These are phyloP conservation scores for Wickerhamomyces sp. DNA, from an alignment of 1,139 yeast genomes.

Conservation along the genomic window DNA sequence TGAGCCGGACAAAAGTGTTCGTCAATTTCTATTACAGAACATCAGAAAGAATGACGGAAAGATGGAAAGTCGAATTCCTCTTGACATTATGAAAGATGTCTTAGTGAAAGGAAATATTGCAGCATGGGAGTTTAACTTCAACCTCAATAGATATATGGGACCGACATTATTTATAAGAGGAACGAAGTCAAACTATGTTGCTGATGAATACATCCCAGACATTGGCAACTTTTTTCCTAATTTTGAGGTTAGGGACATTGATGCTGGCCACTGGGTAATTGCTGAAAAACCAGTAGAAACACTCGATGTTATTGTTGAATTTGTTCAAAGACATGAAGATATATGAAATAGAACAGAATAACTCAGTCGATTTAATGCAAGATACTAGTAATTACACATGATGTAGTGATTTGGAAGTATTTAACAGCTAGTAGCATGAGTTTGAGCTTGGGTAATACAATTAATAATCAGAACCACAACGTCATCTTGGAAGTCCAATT, in stretches of 20 bases:
- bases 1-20: conserved; percentile 56
- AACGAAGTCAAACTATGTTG: conserved; percentile 67
- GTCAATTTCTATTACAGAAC: conserved; percentile 78
- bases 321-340: conserved; percentile 56
- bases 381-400: too few species aligned
- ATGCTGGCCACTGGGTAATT: conserved; percentile 90
- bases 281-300: conserved; percentile 76
- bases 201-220: conserved; percentile 75
- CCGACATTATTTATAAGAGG: conserved; percentile 84
- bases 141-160: conserved; percentile 53
- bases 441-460: too few species aligned
- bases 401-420: too few species aligned
- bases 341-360: conserved; percentile 15
- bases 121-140: conserved; percentile 71
- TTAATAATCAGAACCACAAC: too few species aligned
- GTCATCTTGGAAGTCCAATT: too few species aligned
- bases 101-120: conserved; percentile 63
- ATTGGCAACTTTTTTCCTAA: conserved; percentile 78
- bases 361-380: too few species aligned
- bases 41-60: conserved; percentile 43
- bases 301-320: conserved; percentile 50
- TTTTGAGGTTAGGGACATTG: conserved; percentile 68
- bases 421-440: too few species aligned
- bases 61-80: conserved; percentile 56
- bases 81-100: conserved; percentile 60